These are phyloP conservation scores for Zizania palustris DNA, from an alignment of 202 grass and related monocot species.

Conservation along the genomic window DNA sequence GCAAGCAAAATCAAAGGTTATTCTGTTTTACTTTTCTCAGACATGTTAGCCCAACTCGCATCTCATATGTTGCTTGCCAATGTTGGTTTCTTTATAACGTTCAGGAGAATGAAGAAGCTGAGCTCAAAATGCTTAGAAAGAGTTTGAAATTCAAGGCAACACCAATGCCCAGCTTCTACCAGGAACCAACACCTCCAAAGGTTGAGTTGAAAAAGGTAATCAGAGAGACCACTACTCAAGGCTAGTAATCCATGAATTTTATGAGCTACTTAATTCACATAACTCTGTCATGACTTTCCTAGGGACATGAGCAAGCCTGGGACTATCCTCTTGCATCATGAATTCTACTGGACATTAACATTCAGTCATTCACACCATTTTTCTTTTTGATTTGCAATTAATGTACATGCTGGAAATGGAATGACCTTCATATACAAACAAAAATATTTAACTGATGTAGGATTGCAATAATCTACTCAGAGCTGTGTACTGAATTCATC, in stretches of 20 bases:
- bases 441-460: background rate
- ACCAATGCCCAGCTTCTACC: slow-evolving; percentile 84
- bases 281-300: background rate
- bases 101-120: slow-evolving; percentile 84
- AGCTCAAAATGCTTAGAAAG: slow-evolving; percentile 77
- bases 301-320: background rate
- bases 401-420: too few species aligned
- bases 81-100: slow-evolving; percentile 36
- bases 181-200: slow-evolving; percentile 72
- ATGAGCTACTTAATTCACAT: slow-evolving; percentile 25
- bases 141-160: slow-evolving; percentile 71
- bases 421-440: background rate
- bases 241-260: slow-evolving; percentile 14
- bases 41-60: slow-evolving; percentile 10
- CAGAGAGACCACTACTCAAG: background rate
- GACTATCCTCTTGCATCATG: background rate
- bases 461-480: background rate
- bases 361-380: too few species aligned
- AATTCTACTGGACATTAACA: slow-evolving; percentile 13
- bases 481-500: background rate
- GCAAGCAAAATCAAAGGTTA: slow-evolving; percentile 87
- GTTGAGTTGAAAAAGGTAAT: slow-evolving; percentile 78
- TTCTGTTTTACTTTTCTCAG: background rate
- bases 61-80: slow-evolving; percentile 22
- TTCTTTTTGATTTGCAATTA: too few species aligned